Base-by-base conservation (phyloP, 2,329 filamentous ascomycete genomes). In the Ophiosphaerella herpotricha region DNA sequence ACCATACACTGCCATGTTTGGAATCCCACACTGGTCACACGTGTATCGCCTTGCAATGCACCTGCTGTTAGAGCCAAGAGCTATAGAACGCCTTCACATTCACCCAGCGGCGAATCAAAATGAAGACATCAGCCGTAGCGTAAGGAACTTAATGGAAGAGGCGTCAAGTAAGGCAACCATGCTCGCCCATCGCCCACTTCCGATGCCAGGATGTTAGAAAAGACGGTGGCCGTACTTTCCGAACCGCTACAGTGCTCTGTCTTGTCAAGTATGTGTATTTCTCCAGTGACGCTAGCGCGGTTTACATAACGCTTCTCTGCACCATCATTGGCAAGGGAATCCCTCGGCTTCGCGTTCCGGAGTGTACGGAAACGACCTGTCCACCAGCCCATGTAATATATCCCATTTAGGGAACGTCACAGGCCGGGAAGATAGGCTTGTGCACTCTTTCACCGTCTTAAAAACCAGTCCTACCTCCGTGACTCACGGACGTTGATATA, bases 91-190 rank as follows among this genome's bases (percentile, higher is more conserved):
- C 50, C 36, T 49, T 40, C 47, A 52, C 45, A 18, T 47, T 38
- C 39, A 46, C 36, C 41, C 33, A 38, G 46, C 46, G 49, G 48
- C 61, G 58, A 67, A 64, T 68, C 55, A 63, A 42, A 51, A 35
- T 41, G 38, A 33, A 40, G 29, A 26, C 29, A 41, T 43, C 33
- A 46, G 43, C 38, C 39, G 46, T 46, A 50, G 45, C 41, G 53
- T 52, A 36, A 43, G 40, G 21, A 44, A 23, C 44, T 45, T 50
- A 50, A 44, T 47, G 50, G 57, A 59, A 57, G 48, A 68, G 57
- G 58, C 61, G 55, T 62, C 42, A 38, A 50, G 54, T 51, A 55
- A 72, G 70, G 66, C 70, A 73, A 63, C 66, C 58, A 47, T 31
- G 38, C 21, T 42, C 55, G 39, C 50, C 41, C 32, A 24, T 52